phyloP scores from a whole-genome alignment of 345 rosid species.

The Eucalyptus urophylla region DNA sequence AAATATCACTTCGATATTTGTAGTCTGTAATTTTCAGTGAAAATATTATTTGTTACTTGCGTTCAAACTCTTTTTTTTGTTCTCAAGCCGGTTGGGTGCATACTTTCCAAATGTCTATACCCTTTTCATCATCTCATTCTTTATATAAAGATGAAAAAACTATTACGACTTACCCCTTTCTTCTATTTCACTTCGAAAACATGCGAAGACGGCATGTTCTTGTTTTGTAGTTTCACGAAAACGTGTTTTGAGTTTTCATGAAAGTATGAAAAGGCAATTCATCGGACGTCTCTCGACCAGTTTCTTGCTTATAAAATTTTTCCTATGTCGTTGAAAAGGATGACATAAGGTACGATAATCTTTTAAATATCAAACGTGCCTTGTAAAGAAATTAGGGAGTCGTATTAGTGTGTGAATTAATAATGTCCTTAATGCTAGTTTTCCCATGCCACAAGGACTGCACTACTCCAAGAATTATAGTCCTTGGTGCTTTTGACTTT shows the following conservation, averaged over 20 bases:
- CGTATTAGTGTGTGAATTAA: neutral
- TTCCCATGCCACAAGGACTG: neutral
- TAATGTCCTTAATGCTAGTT: neutral
- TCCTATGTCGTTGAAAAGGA: neutral
- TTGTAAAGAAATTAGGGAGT: neutral
- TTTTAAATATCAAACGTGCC: neutral
- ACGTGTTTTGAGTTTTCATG: neutral
- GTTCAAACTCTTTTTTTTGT: neutral
- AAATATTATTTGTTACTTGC: neutral
- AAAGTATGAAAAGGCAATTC: neutral
- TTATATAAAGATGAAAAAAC: neutral
- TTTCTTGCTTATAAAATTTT: neutral
- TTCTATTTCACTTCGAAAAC: neutral
- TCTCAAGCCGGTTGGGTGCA: neutral
- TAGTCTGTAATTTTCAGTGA: neutral
- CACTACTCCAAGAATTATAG: neutral
- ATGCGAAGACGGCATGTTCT: neutral
- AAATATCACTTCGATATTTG: neutral
- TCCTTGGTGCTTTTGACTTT: neutral
- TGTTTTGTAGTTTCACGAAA: neutral
- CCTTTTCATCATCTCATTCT: neutral
- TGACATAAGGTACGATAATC: neutral
- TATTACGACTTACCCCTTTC: neutral
- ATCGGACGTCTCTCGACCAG: neutral
- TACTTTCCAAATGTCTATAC: neutral